Percentiles rank a stretch among this genome's conserved stretches.
Evolutionary conservation across 352 stramenopile genomes (phyloP).

Genomic region (Phytophthora europaea): DNA sequence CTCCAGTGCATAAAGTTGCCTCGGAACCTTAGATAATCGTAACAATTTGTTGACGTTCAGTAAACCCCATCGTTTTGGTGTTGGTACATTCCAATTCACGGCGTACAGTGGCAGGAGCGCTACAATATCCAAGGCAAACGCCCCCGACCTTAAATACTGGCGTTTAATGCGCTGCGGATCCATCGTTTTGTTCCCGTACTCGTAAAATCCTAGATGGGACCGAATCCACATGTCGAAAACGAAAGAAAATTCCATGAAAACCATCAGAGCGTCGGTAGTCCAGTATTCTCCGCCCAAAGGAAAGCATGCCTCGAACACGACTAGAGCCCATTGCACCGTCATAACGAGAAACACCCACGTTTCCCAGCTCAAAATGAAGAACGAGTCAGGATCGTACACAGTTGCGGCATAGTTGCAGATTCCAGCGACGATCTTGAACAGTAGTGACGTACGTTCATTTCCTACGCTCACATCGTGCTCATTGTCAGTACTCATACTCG

Average conservation of each 20-base stretch:
- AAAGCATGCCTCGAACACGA: constrained; percentile 59
- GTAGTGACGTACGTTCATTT: not conserved
- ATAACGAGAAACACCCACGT: constrained; percentile 64
- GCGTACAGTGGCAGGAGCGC: constrained; percentile 56
- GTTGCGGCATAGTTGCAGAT: not conserved
- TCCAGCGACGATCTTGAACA: not conserved
- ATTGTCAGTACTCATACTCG: constrained; percentile 29
- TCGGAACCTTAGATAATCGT: constrained; percentile 56
- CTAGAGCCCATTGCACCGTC: constrained; percentile 49
- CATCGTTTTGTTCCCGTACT: constrained; percentile 77
- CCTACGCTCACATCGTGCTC: not conserved
- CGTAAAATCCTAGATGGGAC: constrained; percentile 56
- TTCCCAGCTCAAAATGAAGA: constrained; percentile 54
- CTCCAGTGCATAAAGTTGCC: constrained; percentile 55
- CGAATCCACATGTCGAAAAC: constrained; percentile 62
- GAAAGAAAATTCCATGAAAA: constrained; percentile 54
- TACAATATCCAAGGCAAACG: constrained; percentile 54
- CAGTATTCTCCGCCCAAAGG: not conserved
- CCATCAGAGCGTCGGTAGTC: constrained; percentile 28
- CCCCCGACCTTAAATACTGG: constrained; percentile 50
- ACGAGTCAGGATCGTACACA: constrained; percentile 51
- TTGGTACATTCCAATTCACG: constrained; percentile 45
- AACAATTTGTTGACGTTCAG: constrained; percentile 71
- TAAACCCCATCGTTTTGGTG: constrained; percentile 36
- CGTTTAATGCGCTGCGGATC: constrained; percentile 34